Evolutionary conservation across 2,329 filamentous ascomycete genomes (phyloP).

Genomic region (Thelonectria olida): DNA sequence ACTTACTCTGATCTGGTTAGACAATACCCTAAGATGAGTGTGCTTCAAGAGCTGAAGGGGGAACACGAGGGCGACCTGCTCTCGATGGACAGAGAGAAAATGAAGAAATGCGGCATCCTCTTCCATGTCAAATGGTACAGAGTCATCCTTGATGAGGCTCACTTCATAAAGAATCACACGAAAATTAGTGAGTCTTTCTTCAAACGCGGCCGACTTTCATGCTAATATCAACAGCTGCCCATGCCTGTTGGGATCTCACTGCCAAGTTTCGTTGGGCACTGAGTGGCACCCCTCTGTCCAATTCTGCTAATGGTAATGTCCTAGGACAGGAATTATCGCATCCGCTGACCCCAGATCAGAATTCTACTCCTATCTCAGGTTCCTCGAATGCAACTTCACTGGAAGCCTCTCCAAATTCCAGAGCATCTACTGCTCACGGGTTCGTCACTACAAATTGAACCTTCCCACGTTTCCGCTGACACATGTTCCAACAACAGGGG

Average conservation of each 20-base stretch:
- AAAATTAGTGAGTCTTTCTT: conserved; percentile 39
- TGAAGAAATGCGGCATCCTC: conserved; percentile 48
- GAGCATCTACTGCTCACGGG: conserved; percentile 26
- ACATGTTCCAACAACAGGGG: conserved; percentile 13
- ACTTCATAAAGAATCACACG: conserved; percentile 61
- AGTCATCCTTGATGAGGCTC: conserved; percentile 66
- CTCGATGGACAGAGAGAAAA: conserved; percentile 43
- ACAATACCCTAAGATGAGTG: conserved; percentile 18
- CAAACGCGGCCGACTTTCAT: accelerated
- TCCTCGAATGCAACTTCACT: conserved; percentile 38
- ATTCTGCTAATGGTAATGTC: conserved; percentile 41
- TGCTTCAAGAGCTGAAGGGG: background rate
- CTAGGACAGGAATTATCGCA: background rate
- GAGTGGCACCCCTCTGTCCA: conserved; percentile 48
- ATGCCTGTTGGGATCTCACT: conserved; percentile 36
- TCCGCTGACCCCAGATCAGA: conserved; percentile 36
- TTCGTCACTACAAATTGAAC: conserved; percentile 4
- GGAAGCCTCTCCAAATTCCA: conserved; percentile 17
- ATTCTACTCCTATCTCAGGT: conserved; percentile 47
- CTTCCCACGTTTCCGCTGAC: background rate
- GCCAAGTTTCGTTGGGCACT: conserved; percentile 48
- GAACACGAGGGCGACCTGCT: background rate
- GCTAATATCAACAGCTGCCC: conserved; percentile 22
- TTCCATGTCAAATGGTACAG: conserved; percentile 55
- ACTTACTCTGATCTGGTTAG: conserved; percentile 41